Conservation (phyloP, 768 basidiomycete genomes). For the Neoboletus subvelutipes region DNA sequence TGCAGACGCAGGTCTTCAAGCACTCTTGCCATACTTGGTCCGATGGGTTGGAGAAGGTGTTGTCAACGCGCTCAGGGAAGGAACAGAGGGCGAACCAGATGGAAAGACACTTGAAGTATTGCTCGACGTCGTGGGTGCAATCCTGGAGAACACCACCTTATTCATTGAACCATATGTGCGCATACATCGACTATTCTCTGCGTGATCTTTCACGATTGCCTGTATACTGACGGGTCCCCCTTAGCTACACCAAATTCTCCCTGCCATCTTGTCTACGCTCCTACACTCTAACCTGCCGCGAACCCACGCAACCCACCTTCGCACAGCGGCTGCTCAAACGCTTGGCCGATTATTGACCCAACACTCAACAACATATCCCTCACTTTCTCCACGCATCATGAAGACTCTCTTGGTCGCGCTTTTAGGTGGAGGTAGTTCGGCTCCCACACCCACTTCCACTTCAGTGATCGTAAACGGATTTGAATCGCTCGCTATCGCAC, state of each 20-base stretch:
- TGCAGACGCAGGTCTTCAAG: constrained; percentile 87
- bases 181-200: constrained; percentile 11
- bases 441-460: constrained; percentile 7
- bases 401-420: constrained; percentile 91
- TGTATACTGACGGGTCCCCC: not conserved
- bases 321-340: constrained; percentile 80
- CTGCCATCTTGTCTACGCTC: constrained; percentile 87
- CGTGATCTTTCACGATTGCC: not conserved
- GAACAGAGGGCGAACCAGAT: constrained; percentile 56
- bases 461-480: constrained; percentile 27
- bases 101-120: constrained; percentile 76
- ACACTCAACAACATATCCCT: constrained; percentile 87
- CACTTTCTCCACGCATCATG: constrained; percentile 84
- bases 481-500: constrained; percentile 24
- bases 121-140: constrained; percentile 79
- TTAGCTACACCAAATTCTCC: constrained; percentile 94
- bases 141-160: constrained; percentile 82
- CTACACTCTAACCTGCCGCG: constrained; percentile 83
- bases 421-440: constrained; percentile 37
- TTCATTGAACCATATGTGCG: constrained; percentile 96
- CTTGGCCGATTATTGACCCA: constrained; percentile 78
- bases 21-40: constrained; percentile 89
- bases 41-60: constrained; percentile 94
- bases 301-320: constrained; percentile 62
- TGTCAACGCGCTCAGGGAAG: constrained; percentile 54